Base-by-base conservation (phyloP, 1,284 basidiomycete genomes). In the Ustilago curta region DNA sequence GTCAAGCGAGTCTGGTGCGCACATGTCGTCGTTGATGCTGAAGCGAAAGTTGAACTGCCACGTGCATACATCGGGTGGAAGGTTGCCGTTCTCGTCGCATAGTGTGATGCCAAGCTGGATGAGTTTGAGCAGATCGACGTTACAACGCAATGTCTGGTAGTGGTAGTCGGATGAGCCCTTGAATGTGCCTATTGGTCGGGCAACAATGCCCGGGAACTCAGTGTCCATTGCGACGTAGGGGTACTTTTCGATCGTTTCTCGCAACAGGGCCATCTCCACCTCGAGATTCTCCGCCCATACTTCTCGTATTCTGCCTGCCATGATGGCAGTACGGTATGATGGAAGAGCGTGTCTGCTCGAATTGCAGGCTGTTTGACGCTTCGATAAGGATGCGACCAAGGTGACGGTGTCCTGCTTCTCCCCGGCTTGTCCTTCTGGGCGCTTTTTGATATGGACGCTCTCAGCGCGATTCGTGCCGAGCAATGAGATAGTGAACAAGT, bases 21-120 rank as follows among this genome's bases (percentile, higher is more conserved):
- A 99, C 94, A 99, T 98, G 87, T 99, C 96, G 65, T 95, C 92
- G 79, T 90, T 90, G 76, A 94, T 87, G 86, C 90, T 94, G 87
- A 99, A 99, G 78, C 90, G 90, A 87, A 99, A 98, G 87, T 99
- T 99, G 88, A 99, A 99, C 86, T 99, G 97, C 96, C 96, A 99
- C 35, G 95, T 97, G 55, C 92, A 93, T 52, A 91, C 90, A 70
- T 91, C 90, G 9, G 84, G 84, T 16, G 95, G 93, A 64, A 91
- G 90, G 81, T 95, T 91, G 8, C 96, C 96, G 32, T 97, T 90
- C 85, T 94, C 94, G 85, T 99, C 95, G 54, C 93, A 92, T 40
- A 99, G 88, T 2, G 96, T 97, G 76, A 99, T 89, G 8, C 96
- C 96, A 63, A 99, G 90, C 87, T 99, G 96, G 61, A 99, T 97